phyloP scores from a whole-genome alignment of 2,329 filamentous ascomycete species.

The Dothiorella sarmentorum region DNA sequence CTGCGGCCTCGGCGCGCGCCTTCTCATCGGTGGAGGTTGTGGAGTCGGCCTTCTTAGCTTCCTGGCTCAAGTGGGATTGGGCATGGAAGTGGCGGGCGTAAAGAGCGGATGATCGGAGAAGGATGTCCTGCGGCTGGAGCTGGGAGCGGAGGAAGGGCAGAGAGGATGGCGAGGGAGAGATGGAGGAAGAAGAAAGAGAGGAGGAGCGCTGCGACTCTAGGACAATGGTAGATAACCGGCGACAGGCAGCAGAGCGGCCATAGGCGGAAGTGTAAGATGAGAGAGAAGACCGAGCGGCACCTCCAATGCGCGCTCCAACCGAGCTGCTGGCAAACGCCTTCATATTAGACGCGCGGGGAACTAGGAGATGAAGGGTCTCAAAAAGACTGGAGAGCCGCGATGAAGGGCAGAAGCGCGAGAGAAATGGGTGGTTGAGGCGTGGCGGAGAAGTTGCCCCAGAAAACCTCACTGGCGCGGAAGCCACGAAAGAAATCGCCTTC shows the following conservation, averaged over 20 bases:
- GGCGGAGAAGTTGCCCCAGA: conserved; percentile 8
- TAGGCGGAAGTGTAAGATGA: conserved; percentile 38
- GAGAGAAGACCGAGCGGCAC: conserved; percentile 32
- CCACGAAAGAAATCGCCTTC: background rate
- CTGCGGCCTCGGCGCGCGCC: conserved; percentile 29
- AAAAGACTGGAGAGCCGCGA: conserved; percentile 1
- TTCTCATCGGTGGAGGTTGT: conserved; percentile 23
- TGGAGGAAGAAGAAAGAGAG: conserved; percentile 23
- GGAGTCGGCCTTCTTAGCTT: conserved; percentile 30
- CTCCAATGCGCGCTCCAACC: conserved; percentile 41
- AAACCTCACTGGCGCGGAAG: conserved; percentile 9
- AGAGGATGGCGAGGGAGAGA: conserved; percentile 24
- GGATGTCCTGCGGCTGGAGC: conserved; percentile 39
- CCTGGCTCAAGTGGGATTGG: conserved; percentile 31
- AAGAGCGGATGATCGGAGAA: conserved; percentile 41
- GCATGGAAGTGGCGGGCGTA: conserved; percentile 45
- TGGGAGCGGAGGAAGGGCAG: conserved; percentile 42
- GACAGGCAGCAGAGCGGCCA: conserved; percentile 47
- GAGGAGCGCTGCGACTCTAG: conserved; percentile 25
- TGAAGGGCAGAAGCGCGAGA: background rate
- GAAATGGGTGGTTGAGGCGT: conserved; percentile 10
- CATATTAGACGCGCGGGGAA: conserved; percentile 37
- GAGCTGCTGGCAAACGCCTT: conserved; percentile 40
- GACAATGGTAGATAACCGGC: conserved; percentile 42
- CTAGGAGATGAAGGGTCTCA: background rate